Percentiles rank a stretch among this genome's conserved stretches.
Conservation (phyloP, 2,329 filamentous ascomycete species). For the Sarocladiaceae sp. region DNA sequence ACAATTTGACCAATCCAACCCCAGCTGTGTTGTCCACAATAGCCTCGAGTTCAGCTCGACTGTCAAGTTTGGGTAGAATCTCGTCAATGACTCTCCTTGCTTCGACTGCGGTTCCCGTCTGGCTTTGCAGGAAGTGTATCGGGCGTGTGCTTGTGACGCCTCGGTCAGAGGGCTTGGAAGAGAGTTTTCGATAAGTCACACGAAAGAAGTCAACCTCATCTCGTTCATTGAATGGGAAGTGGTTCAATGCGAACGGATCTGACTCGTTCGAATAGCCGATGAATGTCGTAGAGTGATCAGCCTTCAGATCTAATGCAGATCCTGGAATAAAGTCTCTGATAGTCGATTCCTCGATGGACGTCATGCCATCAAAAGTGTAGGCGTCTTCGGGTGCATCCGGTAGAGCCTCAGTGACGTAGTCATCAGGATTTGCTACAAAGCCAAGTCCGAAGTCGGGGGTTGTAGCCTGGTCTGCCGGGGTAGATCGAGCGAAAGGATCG, state of each 20-base stretch:
- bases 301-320: neutral
- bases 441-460: neutral
- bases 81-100: slow-evolving; percentile 8
- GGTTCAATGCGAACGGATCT: slow-evolving; percentile 17
- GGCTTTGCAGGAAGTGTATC: slow-evolving; percentile 15
- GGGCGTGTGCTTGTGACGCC: neutral
- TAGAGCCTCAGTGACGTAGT: neutral
- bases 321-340: neutral
- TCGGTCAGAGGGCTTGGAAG: neutral
- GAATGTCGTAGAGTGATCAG: slow-evolving; percentile 12
- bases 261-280: slow-evolving; percentile 11
- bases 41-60: slow-evolving; percentile 11
- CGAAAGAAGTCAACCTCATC: slow-evolving; percentile 25
- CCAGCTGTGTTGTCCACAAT: slow-evolving; percentile 14
- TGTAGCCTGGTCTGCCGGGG: neutral
- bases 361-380: neutral
- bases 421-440: neutral
- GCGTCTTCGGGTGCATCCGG: neutral
- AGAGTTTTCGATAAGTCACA: slow-evolving; percentile 16
- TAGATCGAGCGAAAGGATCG: neutral
- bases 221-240: slow-evolving; percentile 19
- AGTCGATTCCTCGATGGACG: neutral
- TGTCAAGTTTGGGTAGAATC: slow-evolving; percentile 12
- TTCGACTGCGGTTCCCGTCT: slow-evolving; percentile 10
- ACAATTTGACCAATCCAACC: slow-evolving; percentile 14